Evolutionary conservation across 352 stramenopile genomes (phyloP).

Genomic region (Globisporangium polare): DNA sequence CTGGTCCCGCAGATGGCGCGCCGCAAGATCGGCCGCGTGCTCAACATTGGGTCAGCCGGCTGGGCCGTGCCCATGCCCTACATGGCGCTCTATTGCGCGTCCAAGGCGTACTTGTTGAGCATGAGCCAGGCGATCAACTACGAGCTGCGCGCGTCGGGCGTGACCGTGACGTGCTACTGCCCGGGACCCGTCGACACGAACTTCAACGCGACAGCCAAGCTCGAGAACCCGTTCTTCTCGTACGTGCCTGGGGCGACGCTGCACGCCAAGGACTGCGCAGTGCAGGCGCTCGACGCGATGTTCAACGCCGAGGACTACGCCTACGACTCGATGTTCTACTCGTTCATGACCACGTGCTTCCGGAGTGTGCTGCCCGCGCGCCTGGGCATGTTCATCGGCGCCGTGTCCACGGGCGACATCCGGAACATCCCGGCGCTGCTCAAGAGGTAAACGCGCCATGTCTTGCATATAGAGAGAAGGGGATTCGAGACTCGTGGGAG

Average conservation of each 20-base stretch:
- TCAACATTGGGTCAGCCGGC: constrained; percentile 79
- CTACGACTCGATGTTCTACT: constrained; percentile 46
- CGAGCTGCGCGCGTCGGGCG: constrained; percentile 65
- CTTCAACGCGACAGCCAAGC: constrained; percentile 41
- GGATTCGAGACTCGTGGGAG: neutral
- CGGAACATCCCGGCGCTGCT: constrained; percentile 25
- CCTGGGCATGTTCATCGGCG: constrained; percentile 31
- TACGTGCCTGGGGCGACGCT: constrained; percentile 29
- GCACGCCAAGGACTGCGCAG: constrained; percentile 38
- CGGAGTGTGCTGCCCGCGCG: constrained; percentile 32
- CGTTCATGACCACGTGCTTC: constrained; percentile 28
- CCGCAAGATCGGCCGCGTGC: constrained; percentile 59
- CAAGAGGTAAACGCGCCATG: constrained; percentile 10
- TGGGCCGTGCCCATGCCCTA: constrained; percentile 45
- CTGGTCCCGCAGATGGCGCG: constrained; percentile 74
- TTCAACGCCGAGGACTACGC: constrained; percentile 42
- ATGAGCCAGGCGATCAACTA: constrained; percentile 83
- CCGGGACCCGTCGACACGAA: constrained; percentile 71
- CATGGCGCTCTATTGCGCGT: constrained; percentile 72
- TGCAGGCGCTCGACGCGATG: constrained; percentile 49
- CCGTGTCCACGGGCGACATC: constrained; percentile 29
- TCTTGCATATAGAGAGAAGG: neutral
- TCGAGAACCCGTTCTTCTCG: constrained; percentile 33
- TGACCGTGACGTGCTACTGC: constrained; percentile 80
- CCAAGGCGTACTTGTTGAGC: constrained; percentile 70